Evolutionary conservation across 2,329 filamentous ascomycete genomes (phyloP), one percentile per base, ranked within the genome.

Genomic region (Huntiella savannae): DNA sequence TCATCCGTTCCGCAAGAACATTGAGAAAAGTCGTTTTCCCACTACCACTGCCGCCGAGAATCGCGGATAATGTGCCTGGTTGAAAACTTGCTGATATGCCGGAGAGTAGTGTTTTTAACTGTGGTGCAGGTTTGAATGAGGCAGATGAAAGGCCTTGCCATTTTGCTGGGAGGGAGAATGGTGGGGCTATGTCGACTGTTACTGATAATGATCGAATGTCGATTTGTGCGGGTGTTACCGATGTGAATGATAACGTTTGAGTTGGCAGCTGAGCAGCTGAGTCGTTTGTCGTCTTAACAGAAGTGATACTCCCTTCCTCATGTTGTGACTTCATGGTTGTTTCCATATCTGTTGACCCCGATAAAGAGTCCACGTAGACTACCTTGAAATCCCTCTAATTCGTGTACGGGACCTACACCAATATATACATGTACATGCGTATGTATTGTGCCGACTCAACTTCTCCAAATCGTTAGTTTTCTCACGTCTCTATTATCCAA

Each of bases 11-110:
- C 8, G 81, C 77, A 62, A 85, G 69, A 15, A 76, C 72, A 56
- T 84, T 86, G 33, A 86, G 63, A 48, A 82, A 60, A 0, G 76
- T 79, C 3, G 77, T 82, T 62, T 85, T 85, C 0, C 80, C 80
- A 1, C 75, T 79, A 15, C 81, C 80, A 55, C 76, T 79, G 3
- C 79, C 79, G 7, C 81, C 81, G 48, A 86, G 75, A 45, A 86
- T 84, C 6, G 81, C 81, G 0, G 79, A 84, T 36, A 87, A 59
- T 3, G 74, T 79, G 3, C 81, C 79, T 5, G 72, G 68, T 3
- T 67, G 65, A 56, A 85, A 70, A 17, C 73, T 68, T 2, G 78
- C 78, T 52, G 70, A 71, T 40, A 85, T 71, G 28, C 71, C 69
- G 45, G 76, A 64, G 7, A 86, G 62, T 8, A 86, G 71, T 4